These are phyloP conservation scores for Pneumocystis sp. DNA, from an alignment of 1,139 yeast genomes.

Conservation along the genomic window DNA sequence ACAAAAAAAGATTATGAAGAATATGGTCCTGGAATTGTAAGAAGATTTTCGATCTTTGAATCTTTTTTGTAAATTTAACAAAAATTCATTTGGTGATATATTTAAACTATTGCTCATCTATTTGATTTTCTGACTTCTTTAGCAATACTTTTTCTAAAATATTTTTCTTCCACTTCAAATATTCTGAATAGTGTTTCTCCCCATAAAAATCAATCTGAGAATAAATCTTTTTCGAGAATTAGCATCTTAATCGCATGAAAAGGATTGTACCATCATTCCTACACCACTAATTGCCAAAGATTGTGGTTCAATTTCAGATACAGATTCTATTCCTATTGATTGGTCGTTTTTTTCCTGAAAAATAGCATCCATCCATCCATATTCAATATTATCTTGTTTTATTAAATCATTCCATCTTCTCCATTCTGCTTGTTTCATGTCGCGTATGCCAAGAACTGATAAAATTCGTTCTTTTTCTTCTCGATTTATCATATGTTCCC, in stretches of 20 bases:
- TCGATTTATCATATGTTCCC: not conserved
- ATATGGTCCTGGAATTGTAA: constrained; percentile 91
- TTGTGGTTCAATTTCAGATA: not conserved
- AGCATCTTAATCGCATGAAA: not conserved
- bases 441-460: not conserved
- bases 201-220: not conserved
- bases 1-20: constrained; percentile 96
- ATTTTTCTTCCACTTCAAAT: not conserved
- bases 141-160: not conserved
- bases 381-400: not conserved
- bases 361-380: not conserved
- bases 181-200: not conserved
- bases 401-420: not conserved
- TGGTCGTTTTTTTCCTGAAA: not conserved
- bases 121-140: not conserved
- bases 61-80: constrained; percentile 1
- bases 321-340: not conserved
- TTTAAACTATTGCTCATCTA: not conserved
- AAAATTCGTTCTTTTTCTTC: not conserved
- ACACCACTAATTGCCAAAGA: not conserved
- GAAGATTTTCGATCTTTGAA: constrained; percentile 25
- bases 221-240: not conserved
- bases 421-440: not conserved
- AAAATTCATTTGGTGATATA: not conserved
- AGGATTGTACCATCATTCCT: not conserved